These are phyloP conservation scores for Ceratocystis colombiana DNA, from an alignment of 2,329 filamentous ascomycete species.

Conservation along the genomic window DNA sequence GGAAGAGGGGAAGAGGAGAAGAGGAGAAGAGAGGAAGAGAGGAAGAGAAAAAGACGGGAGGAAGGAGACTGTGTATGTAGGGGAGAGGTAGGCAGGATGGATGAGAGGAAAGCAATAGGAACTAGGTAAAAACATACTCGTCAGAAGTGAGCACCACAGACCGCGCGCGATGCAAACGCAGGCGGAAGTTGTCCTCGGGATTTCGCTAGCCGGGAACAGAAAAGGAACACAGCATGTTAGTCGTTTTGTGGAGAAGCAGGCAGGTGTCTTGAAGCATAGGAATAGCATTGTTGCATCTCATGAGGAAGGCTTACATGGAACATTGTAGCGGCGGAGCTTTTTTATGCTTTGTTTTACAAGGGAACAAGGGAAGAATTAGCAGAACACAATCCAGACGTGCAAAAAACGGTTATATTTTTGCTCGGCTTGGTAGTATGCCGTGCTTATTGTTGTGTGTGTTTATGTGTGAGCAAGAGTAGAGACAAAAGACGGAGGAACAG, in stretches of 20 bases:
- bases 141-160: slow-evolving; percentile 70
- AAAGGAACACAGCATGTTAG: not conserved
- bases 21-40: not conserved
- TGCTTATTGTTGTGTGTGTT: no score
- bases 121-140: slow-evolving; percentile 44
- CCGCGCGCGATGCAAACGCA: slow-evolving; percentile 73
- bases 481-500: no score
- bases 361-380: not conserved
- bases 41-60: not conserved
- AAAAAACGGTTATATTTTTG: not conserved
- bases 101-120: not conserved
- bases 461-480: no score
- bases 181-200: slow-evolving; percentile 62
- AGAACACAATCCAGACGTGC: not conserved
- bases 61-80: not conserved
- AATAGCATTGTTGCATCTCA: slow-evolving; percentile 26
- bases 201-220: slow-evolving; percentile 40
- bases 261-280: not conserved
- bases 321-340: slow-evolving; percentile 11
- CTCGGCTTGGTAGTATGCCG: no score
- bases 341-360: not conserved
- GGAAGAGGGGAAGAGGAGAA: not conserved
- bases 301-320: slow-evolving; percentile 20
- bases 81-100: not conserved
- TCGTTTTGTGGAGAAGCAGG: not conserved